These are phyloP conservation scores for Sporobolomyces roseus DNA, from an alignment of 768 basidiomycete species.

Conservation along the genomic window DNA sequence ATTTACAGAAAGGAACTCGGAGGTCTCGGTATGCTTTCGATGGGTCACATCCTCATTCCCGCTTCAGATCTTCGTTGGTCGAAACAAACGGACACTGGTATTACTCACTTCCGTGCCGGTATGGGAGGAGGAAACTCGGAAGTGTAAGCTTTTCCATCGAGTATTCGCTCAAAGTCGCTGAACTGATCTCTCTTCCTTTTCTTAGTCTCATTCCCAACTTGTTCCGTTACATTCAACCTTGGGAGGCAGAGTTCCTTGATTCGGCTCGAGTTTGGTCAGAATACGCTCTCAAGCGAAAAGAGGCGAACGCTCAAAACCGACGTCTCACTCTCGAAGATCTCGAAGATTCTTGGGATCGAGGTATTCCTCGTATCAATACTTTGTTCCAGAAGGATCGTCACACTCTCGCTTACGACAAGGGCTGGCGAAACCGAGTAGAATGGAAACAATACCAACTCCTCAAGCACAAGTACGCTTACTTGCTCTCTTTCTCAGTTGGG, in stretches of 20 bases:
- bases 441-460: constrained; percentile 96
- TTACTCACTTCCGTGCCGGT: constrained; percentile 98
- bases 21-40: constrained; percentile 97
- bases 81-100: constrained; percentile 95
- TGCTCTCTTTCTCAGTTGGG: constrained; percentile 15
- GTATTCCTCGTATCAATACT: constrained; percentile 97
- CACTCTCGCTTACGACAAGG: constrained; percentile 93
- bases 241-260: constrained; percentile 82
- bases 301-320: constrained; percentile 97
- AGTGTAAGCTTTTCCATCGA: constrained; percentile 14
- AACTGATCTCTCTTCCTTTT: neutral
- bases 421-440: constrained; percentile 95
- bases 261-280: constrained; percentile 99
- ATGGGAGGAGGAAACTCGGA: constrained; percentile 55
- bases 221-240: constrained; percentile 64
- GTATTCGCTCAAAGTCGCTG: neutral
- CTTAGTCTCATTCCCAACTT: constrained; percentile 78
- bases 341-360: constrained; percentile 97
- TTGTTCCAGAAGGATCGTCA: constrained; percentile 89
- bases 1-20: constrained; percentile 69
- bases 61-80: constrained; percentile 97
- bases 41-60: constrained; percentile 98
- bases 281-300: constrained; percentile 98
- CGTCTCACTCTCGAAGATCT: constrained; percentile 94
- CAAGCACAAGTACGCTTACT: constrained; percentile 51